Evolutionary conservation across 345 rosid genomes (phyloP).

Genomic region (Eucalyptus paniculata): DNA sequence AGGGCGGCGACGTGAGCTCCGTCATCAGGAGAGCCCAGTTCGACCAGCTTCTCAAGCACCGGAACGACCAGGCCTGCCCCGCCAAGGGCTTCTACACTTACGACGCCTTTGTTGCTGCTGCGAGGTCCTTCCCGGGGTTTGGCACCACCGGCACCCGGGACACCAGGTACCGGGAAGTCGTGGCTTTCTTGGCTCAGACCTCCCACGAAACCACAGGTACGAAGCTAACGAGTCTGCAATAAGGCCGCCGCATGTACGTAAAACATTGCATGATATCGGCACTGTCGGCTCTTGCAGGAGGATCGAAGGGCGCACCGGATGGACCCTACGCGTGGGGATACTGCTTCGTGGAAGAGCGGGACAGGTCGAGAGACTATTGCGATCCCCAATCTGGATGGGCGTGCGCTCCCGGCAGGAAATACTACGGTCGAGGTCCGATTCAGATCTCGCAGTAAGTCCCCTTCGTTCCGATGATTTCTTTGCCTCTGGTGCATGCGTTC

Average conservation of each 20-base stretch:
- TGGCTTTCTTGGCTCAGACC: slow-evolving; percentile 60
- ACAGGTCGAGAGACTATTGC: neutral
- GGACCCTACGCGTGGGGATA: slow-evolving; percentile 18
- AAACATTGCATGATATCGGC: neutral
- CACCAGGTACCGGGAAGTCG: slow-evolving; percentile 33
- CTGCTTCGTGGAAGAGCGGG: slow-evolving; percentile 3
- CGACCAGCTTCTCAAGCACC: slow-evolving; percentile 35
- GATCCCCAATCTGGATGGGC: neutral
- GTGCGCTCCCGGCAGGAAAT: slow-evolving; percentile 12
- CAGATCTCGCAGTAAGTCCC: slow-evolving; percentile 13
- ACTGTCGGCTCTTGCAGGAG: neutral
- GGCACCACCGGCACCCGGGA: slow-evolving; percentile 27
- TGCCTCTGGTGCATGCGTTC: neutral
- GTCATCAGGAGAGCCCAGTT: slow-evolving; percentile 11
- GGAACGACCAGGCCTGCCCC: slow-evolving; percentile 26
- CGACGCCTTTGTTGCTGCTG: slow-evolving; percentile 42
- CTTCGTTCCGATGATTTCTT: neutral
- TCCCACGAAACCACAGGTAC: slow-evolving; percentile 64
- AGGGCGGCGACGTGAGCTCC: neutral
- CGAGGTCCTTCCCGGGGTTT: slow-evolving; percentile 24
- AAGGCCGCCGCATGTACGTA: neutral
- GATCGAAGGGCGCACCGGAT: slow-evolving; percentile 7
- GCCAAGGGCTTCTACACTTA: slow-evolving; percentile 45
- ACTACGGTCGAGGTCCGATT: slow-evolving; percentile 20
- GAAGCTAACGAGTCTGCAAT: neutral